Conservation (phyloP, 805 yeast species). For the Myxozyma lipomycoides region DNA sequence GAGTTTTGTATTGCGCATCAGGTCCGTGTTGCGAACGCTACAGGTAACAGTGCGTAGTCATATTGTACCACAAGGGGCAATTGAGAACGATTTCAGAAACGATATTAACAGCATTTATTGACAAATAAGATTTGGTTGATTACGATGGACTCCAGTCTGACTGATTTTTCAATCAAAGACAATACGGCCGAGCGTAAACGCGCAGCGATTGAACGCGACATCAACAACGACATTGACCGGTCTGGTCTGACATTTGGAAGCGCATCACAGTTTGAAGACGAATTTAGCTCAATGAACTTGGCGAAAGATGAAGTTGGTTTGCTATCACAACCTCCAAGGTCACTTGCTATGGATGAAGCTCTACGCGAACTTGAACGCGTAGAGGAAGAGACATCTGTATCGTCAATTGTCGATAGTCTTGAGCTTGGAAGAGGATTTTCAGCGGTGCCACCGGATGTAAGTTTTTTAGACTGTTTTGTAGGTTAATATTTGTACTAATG, state of each 20-base stretch:
- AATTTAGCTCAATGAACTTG: neutral
- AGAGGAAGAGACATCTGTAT: neutral
- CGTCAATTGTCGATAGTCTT: slow-evolving; percentile 10
- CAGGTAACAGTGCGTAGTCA: too few species aligned
- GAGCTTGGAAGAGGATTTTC: slow-evolving; percentile 8
- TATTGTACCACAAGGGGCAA: too few species aligned
- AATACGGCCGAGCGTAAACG: slow-evolving; percentile 18
- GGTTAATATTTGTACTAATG: too few species aligned
- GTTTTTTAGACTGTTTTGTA: neutral
- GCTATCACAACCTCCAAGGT: neutral
- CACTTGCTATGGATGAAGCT: neutral
- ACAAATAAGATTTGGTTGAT: too few species aligned
- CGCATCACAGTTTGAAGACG: slow-evolving; percentile 3
- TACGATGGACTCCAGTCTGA: slow-evolving; percentile 9
- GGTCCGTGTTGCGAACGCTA: too few species aligned
- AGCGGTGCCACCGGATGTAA: slow-evolving; percentile 1
- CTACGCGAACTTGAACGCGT: neutral
- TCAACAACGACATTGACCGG: neutral
- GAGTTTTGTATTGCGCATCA: too few species aligned
- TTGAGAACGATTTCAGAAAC: too few species aligned
- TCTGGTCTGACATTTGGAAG: neutral
- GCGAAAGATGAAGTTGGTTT: neutral
- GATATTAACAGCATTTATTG: too few species aligned
- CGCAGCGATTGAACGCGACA: slow-evolving; percentile 7
- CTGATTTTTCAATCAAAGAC: slow-evolving; percentile 13